These are phyloP conservation scores for Bretziella fagacearum DNA, from an alignment of 2,329 filamentous ascomycete genomes.

Conservation along the genomic window DNA sequence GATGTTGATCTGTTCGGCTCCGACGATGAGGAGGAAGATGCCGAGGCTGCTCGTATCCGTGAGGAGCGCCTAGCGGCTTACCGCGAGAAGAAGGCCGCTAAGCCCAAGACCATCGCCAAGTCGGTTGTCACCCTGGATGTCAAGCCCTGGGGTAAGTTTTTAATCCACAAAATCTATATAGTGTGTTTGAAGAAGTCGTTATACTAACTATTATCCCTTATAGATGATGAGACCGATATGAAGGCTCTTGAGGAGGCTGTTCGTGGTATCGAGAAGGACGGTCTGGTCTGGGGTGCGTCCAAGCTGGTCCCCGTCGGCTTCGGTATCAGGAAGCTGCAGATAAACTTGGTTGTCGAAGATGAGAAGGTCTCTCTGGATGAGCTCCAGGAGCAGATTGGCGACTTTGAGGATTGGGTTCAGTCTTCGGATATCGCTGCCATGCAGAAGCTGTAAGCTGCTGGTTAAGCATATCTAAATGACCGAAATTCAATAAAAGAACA, in stretches of 20 bases:
- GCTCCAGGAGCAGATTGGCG: slow-evolving; percentile 67
- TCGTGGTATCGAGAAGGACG: slow-evolving; percentile 72
- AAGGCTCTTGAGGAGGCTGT: slow-evolving; percentile 63
- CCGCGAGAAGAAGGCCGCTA: slow-evolving; percentile 90
- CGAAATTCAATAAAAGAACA: slow-evolving; percentile 13
- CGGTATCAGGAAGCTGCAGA: slow-evolving; percentile 98
- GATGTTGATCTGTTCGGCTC: slow-evolving; percentile 87
- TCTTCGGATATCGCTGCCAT: slow-evolving; percentile 80
- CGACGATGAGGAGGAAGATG: slow-evolving; percentile 87
- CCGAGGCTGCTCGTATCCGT: slow-evolving; percentile 65
- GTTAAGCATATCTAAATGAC: slow-evolving; percentile 4
- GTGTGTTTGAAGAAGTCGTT: no score
- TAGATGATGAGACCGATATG: slow-evolving; percentile 91
- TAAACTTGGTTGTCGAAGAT: slow-evolving; percentile 94
- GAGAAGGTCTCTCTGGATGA: slow-evolving; percentile 53
- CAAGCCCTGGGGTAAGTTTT: slow-evolving; percentile 87
- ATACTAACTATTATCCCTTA: slow-evolving; percentile 18
- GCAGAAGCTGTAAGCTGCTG: slow-evolving; percentile 63
- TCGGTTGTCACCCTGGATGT: slow-evolving; percentile 90
- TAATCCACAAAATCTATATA: not conserved
- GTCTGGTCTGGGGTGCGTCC: slow-evolving; percentile 88
- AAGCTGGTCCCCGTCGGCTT: slow-evolving; percentile 82
- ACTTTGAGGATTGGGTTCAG: slow-evolving; percentile 89
- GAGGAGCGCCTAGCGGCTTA: slow-evolving; percentile 87
- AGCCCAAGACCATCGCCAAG: slow-evolving; percentile 85